phyloP scores from a whole-genome alignment of 345 rosid species.

The Erysimum cheiranthoides region DNA sequence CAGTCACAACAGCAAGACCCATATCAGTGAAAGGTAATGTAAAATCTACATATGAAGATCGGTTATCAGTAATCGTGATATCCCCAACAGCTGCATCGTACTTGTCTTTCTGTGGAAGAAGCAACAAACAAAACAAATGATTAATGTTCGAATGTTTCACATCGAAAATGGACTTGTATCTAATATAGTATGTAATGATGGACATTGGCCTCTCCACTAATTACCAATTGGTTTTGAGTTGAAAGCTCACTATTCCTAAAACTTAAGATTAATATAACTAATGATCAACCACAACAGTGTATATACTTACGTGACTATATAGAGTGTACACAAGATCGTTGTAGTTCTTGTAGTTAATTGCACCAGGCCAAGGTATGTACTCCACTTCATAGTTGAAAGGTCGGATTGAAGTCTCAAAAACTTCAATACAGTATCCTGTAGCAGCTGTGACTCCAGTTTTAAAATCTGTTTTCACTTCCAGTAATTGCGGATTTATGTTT shows the following conservation, averaged over 20 bases:
- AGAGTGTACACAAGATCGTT: conserved; percentile 36
- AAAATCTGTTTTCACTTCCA: conserved; percentile 28
- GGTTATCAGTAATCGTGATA: conserved; percentile 48
- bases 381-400: conserved; percentile 36
- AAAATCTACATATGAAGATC: conserved; percentile 55
- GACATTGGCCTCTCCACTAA: not conserved
- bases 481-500: not conserved
- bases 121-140: conserved; percentile 2
- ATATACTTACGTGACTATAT: conserved; percentile 40
- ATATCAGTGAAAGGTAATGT: conserved; percentile 50
- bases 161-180: not conserved
- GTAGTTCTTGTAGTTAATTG: conserved; percentile 15
- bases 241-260: not conserved
- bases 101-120: conserved; percentile 41
- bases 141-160: not conserved
- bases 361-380: conserved; percentile 45
- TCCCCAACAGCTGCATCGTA: conserved; percentile 58
- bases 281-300: not conserved
- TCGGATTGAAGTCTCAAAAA: conserved; percentile 38
- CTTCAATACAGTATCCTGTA: conserved; percentile 48
- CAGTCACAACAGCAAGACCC: conserved; percentile 38
- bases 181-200: not conserved
- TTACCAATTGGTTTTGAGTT: not conserved
- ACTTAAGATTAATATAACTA: not conserved
- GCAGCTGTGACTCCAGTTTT: conserved; percentile 14